Percentiles rank a stretch among this genome's conserved stretches.
These are phyloP conservation scores for Candida nitratophila DNA, from an alignment of 805 yeast genomes.

Conservation along the genomic window DNA sequence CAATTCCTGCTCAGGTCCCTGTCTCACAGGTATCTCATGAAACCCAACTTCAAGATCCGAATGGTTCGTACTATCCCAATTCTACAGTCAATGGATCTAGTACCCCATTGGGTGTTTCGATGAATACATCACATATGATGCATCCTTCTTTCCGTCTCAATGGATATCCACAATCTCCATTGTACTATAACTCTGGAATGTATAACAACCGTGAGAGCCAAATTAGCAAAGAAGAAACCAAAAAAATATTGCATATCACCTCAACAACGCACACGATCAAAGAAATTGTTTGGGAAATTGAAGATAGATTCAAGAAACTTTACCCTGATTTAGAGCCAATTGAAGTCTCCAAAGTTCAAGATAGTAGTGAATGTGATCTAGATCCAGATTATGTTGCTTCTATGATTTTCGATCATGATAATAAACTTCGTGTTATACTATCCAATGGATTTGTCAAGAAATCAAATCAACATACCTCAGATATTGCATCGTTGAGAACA, in stretches of 20 bases:
- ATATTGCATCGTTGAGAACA: not conserved
- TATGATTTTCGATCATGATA: constrained; percentile 53
- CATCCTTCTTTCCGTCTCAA: not conserved
- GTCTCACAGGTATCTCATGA: not conserved
- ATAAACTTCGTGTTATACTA: constrained; percentile 39
- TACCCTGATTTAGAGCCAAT: constrained; percentile 58
- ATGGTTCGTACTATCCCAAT: constrained; percentile 8
- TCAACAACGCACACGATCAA: constrained; percentile 37
- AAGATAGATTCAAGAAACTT: constrained; percentile 48
- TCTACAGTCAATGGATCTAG: constrained; percentile 18
- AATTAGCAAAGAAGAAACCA: constrained; percentile 2
- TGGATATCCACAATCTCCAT: not conserved
- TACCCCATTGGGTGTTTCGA: constrained; percentile 10
- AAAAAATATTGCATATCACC: constrained; percentile 61
- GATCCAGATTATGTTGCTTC: constrained; percentile 69
- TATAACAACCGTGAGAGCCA: not conserved
- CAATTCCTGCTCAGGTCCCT: too few relatives aligned
- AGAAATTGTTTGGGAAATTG: constrained; percentile 46
- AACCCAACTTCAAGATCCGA: not conserved
- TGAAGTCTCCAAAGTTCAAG: constrained; percentile 57
- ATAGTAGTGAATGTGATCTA: constrained; percentile 59
- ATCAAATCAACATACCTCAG: not conserved
- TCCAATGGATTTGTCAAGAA: constrained; percentile 27
- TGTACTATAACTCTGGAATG: too few relatives aligned
- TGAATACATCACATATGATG: not conserved